Conservation (phyloP, 331 rosid genomes). For the Dryas integrifolia region DNA sequence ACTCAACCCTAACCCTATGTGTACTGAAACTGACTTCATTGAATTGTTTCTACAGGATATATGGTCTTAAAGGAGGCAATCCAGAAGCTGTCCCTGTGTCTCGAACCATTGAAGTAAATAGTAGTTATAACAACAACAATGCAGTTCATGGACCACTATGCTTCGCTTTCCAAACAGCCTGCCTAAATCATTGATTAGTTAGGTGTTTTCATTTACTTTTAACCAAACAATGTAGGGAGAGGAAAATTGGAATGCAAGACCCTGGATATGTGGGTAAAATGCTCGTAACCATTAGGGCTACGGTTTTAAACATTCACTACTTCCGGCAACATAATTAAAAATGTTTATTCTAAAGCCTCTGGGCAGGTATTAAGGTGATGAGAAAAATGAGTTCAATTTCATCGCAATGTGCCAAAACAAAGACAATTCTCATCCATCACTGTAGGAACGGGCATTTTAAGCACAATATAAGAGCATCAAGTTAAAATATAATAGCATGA, state of each 20-base stretch:
- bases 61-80: conserved; percentile 5
- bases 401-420: neutral
- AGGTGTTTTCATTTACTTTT: too few relatives aligned
- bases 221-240: too few relatives aligned
- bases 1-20: neutral
- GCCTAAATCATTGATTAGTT: conserved; percentile 1
- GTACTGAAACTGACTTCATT: neutral
- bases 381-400: too few relatives aligned
- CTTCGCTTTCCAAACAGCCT: conserved; percentile 17
- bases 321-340: too few relatives aligned
- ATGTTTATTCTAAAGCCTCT: too few relatives aligned
- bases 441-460: neutral
- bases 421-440: neutral
- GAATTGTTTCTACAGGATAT: neutral
- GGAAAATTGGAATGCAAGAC: too few relatives aligned
- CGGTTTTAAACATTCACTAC: too few relatives aligned
- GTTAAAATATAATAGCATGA: too few relatives aligned
- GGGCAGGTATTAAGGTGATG: too few relatives aligned
- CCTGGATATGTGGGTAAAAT: too few relatives aligned
- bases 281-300: too few relatives aligned
- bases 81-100: conserved; percentile 17
- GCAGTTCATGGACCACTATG: conserved; percentile 26
- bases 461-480: too few relatives aligned
- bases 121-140: neutral
- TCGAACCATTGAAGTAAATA: conserved; percentile 1